Evolutionary conservation across 371 early-diverging fungal genomes (phyloP), one percentile per base, ranked within the genome.

Genomic region (Syncephalastrum contaminatum): DNA sequence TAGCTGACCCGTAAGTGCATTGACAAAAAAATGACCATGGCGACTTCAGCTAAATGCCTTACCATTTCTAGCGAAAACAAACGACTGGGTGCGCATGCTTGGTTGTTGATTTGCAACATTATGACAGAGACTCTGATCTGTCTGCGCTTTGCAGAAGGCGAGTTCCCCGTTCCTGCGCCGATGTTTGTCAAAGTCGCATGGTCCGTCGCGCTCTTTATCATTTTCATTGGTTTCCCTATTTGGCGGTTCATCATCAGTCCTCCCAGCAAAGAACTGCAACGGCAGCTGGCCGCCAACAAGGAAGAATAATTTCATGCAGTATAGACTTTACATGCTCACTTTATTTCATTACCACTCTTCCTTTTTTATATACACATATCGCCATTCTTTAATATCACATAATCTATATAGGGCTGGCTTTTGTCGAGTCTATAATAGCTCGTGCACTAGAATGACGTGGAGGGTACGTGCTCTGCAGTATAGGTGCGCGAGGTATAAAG

Each of bases 91-190:
- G 84, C 90, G n/a, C 92, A 93, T 61, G 87, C 88, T 36, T 97
- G 98, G 98, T 72, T 96, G 58, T 77, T 89, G 49, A 85, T 92
- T 7, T 92, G 90, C 48, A 91, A 84, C 49, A 88, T 95, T 62
- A 67, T 91, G 54, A 94, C 96, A 0, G 98, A 97, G 68, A 79
- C 90, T 4, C 67, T 97, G 20, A 93, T 97, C 53, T 82, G 89
- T 51, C 67, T 95, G 68, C 97, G 97, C 67, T 96, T 92, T 77
- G 82, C 90, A 13, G 83, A 81, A 50, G 92, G 88, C 45, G 93
- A 93, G 76, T 96, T 97, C 66, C 69, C 82, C 7, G 76, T 79
- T 50, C 89, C 95, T 16, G 85, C 88, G 6, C 98, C 98, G 0
- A 53, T 62, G 22, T 15, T 70, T 4, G 93, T 96, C n/a, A 72